A percentile compares a stretch with the other conserved stretches of the same genome.
Conservation (phyloP, 164 flowering plant genomes). For the Umbilicus rupestris region DNA sequence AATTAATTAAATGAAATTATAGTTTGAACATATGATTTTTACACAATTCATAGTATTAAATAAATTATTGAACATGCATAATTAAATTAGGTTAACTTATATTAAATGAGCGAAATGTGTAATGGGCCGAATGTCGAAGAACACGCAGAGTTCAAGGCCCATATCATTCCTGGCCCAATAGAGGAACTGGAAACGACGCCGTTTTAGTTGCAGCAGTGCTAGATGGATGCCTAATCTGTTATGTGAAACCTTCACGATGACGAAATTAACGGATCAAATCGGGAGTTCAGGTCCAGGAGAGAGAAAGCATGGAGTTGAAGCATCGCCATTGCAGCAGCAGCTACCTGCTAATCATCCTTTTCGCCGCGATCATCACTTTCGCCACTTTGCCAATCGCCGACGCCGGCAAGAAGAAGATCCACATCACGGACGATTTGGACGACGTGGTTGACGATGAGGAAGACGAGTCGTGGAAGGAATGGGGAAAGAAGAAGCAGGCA, state of each 20-base stretch:
- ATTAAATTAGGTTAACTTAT: too few relatives aligned
- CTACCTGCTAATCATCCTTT: conserved; percentile 14
- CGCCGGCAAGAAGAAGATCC: conserved; percentile 36
- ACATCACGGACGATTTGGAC: conserved; percentile 79
- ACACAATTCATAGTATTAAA: too few relatives aligned
- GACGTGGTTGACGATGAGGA: conserved; percentile 90
- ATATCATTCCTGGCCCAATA: too few relatives aligned
- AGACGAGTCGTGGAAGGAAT: conserved; percentile 83
- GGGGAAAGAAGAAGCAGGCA: conserved; percentile 51
- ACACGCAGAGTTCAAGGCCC: too few relatives aligned
- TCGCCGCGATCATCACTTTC: conserved; percentile 10
- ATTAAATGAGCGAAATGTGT: too few relatives aligned
- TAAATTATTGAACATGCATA: too few relatives aligned
- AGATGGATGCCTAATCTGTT: background rate
- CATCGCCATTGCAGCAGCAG: background rate
- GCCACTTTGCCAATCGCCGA: conserved; percentile 17
- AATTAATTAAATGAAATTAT: too few relatives aligned
- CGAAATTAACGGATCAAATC: conserved; percentile 6
- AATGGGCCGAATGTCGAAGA: too few relatives aligned
- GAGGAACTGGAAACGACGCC: background rate
- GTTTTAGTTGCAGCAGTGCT: background rate
- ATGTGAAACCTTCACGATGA: background rate
- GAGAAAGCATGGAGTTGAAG: background rate
- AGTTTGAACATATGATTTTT: too few relatives aligned
- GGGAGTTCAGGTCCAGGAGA: background rate